Conservation (phyloP, 1,139 yeast genomes). For the Diutina scorzettiae region DNA sequence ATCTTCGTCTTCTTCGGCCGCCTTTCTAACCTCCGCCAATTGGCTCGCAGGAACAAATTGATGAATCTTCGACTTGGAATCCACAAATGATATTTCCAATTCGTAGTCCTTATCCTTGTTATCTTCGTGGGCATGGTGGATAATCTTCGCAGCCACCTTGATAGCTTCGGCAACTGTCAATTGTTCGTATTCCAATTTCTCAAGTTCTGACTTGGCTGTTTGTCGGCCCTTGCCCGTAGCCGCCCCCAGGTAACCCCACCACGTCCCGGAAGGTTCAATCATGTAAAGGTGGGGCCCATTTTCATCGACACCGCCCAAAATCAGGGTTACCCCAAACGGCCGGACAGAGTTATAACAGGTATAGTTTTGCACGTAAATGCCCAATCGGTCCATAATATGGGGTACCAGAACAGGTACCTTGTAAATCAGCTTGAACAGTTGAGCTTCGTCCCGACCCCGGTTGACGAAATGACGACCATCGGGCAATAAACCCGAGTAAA, state of each 20-base stretch:
- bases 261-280: slow-evolving; percentile 95
- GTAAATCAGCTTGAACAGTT: slow-evolving; percentile 65
- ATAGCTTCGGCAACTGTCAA: slow-evolving; percentile 73
- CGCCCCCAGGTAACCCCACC: slow-evolving; percentile 96
- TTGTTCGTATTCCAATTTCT: slow-evolving; percentile 67
- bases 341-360: slow-evolving; percentile 94
- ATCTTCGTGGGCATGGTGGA: slow-evolving; percentile 92
- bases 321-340: slow-evolving; percentile 90
- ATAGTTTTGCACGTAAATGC: slow-evolving; percentile 89
- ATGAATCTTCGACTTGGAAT: slow-evolving; percentile 69
- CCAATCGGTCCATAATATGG: slow-evolving; percentile 76
- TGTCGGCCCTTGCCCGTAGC: slow-evolving; percentile 98
- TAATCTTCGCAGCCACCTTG: slow-evolving; percentile 86
- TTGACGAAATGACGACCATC: slow-evolving; percentile 92
- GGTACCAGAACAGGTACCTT: slow-evolving; percentile 70
- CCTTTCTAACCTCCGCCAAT: slow-evolving; percentile 68
- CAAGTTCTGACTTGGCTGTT: slow-evolving; percentile 90
- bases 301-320: slow-evolving; percentile 86
- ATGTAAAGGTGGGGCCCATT: slow-evolving; percentile 86
- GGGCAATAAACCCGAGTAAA: slow-evolving; percentile 87
- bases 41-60: slow-evolving; percentile 67
- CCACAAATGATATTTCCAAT: slow-evolving; percentile 67
- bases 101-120: slow-evolving; percentile 96
- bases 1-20: slow-evolving; percentile 62
- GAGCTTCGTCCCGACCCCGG: slow-evolving; percentile 89